A percentile compares a stretch with the other conserved stretches of the same genome.
Evolutionary conservation across 148 eudicot species (phyloP).

Genomic region (Gaultheria prostrata): DNA sequence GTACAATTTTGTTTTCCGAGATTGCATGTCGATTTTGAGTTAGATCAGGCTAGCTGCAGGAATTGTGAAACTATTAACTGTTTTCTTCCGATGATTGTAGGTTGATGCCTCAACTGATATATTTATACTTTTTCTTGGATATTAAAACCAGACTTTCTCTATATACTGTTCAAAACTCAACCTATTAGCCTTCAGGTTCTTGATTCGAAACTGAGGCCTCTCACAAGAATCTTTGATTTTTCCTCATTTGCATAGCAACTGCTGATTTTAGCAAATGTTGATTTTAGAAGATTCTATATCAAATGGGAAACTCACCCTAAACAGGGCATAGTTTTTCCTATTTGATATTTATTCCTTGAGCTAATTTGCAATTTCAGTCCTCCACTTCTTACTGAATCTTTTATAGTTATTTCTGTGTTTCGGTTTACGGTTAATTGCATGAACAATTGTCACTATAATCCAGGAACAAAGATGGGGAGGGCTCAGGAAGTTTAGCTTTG

Average conservation of each 20-base stretch:
- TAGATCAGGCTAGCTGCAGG: not conserved
- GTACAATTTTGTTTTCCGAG: not conserved
- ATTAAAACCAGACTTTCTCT: not conserved
- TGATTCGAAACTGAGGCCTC: too few relatives aligned
- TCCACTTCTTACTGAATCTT: not conserved
- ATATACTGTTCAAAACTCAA: too few relatives aligned
- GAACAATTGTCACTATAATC: not conserved
- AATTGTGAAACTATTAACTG: not conserved
- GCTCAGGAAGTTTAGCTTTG: not conserved
- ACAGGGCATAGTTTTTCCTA: too few relatives aligned
- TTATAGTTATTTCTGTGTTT: not conserved
- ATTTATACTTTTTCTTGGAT: not conserved
- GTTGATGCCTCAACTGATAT: not conserved
- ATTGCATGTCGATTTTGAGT: not conserved
- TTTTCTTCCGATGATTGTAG: not conserved
- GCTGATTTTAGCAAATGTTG: too few relatives aligned
- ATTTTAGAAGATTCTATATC: too few relatives aligned
- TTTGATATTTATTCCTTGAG: not conserved
- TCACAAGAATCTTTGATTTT: too few relatives aligned
- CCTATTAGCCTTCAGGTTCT: not conserved
- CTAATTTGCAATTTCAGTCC: not conserved
- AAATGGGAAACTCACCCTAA: too few relatives aligned
- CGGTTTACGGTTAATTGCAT: not conserved
- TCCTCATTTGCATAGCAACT: too few relatives aligned
- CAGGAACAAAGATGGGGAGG: not conserved